Base-by-base conservation (phyloP, 2,329 filamentous ascomycete genomes). In the Aspergillus amoenus region DNA sequence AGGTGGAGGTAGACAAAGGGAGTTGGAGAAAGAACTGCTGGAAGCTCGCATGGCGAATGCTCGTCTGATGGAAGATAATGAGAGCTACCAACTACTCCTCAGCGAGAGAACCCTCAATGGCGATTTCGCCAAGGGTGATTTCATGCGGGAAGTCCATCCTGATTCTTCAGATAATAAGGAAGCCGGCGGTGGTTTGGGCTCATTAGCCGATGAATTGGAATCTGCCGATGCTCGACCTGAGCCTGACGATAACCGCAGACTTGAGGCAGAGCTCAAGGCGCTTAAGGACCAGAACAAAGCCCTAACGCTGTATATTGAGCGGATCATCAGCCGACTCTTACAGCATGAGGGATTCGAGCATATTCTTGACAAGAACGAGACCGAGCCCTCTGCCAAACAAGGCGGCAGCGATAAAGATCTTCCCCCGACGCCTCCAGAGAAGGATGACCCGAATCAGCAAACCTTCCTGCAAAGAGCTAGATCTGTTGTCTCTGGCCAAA, bases 231-330 rank as follows among this genome's bases (percentile, higher is more conserved):
- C 88, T 55, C 80, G 80, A 52, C 79, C 79, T 9, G 86, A 86
- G 60, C 83, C 82, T 43, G 86, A 89, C 60, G 76, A 79, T 62
- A 78, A 77, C 46, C 82, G 84, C 63, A 88, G 88, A 66, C 86
- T 94, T 12, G 93, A 97, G 71, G 76, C 81, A 11, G 93, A 97
- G 67, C 76, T 94, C 64, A 91, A 89, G 74, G 82, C 84, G 8
- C 80, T 91, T 66, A 93, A 90, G 77, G 93, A 96, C 72, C 88
- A 96, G 79, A 97, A 99, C 81, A 97, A 97, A 80, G 94, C 94
- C 30, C 81, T 99, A 66, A 96, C 92, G 22, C 81, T 97, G 63
- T 99, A 99, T 79, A 97, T 99, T 80, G 96, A 97, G 84, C 96
- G 94, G 79, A 97, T 99, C 73, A 96, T 99, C 72, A 94, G 94